Base-by-base conservation (phyloP, 2,329 filamentous ascomycete species). In the Phialemoniopsis sp. region DNA sequence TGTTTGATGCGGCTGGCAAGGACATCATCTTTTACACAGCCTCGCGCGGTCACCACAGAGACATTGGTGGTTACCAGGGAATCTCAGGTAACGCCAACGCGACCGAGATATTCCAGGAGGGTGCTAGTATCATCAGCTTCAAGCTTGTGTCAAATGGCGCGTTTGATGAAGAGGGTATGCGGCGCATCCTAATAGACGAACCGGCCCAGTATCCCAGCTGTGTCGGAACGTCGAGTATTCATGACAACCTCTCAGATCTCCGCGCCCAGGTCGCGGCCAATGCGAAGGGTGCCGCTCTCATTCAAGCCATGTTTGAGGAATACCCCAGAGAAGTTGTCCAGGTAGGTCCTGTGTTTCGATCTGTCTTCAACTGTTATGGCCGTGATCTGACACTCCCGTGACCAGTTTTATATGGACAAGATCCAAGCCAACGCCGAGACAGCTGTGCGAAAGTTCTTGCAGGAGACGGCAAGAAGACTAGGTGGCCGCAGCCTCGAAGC, bases 1-100 rank as follows among this genome's bases (percentile, higher is more conserved):
- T 66, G 3, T 67, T 65, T 35, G 39, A 59, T 10, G 46, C 37
- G 2, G 46, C 43, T 6, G 45, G 2, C 86, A 88, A 72, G 72
- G 1, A 50, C 10, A 60, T 66, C 37, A 52, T 58, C 6, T 66
- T 66, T 43, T 67, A 63, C 28, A 57, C 60, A 12, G 64, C 64
- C 0, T 58, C 55, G 5, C 50, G 64, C 14, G 62, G 62, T n/a
- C 59, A 66, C 39, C 64, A 66, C 42, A 55, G 57, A 3, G 61
- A 64, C 17, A 63, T 64, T 26, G 59, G 64, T 16, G 44, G 44
- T 13, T 37, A 36, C 6, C 14, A 31, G n/a, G 19, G 12, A 26
- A 34, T 19, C 28, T 38, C 38, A 13, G 40, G 43, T 16, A 40
- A 42, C 28, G 62, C 66, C 8, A 58, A 64, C 18, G 62, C 56